Evolutionary conservation across 495 filamentous ascomycete genomes (phyloP), one percentile per base, ranked within the genome.

Genomic region (Penicillium turbatum): DNA sequence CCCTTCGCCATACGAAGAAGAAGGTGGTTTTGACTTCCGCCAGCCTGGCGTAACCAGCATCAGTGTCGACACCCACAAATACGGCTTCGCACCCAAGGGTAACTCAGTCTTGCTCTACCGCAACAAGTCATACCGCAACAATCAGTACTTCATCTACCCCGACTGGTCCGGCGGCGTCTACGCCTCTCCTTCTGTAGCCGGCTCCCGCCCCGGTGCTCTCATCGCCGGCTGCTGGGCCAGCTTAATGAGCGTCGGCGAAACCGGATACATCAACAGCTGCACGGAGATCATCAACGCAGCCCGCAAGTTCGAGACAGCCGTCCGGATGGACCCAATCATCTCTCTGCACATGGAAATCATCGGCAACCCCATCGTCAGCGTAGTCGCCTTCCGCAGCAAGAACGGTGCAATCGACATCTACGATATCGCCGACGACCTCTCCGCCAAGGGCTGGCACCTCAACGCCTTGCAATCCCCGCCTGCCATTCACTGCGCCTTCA

Each of bases 141-240:
- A 96, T 66, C 93, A 97, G 67, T 99, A 99, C 77, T 97, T 96
- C 70, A 83, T 99, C 68, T 90, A 87, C 32, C 86, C 95, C 5
- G 86, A 92, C 68, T 99, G 93, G 93, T 85, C 87, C 35, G 93
- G 93, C 59, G 93, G 93, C 61, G 89, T 99, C 1, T 99, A 97
- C 68, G 95, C 89, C 46, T 96, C 90, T 11, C 92, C 92, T 0
- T 84, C 82, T 13, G 85, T 97, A 19, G 91, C 95, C 2, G 93
- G 95, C 17, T 95, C 90, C 0, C 84, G 93, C 1, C 91, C 93
- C 0, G 93, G 93, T 44, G 91, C 92, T 10, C 75, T 98, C 17
- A 98, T 98, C 52, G 93, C 93, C 0, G 90, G 85, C 34, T 95
- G 89, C 73, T 98, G 93, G 93, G 85, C 92, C 3, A 86, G 81